These are phyloP conservation scores for Aspergillus uvarum DNA, from an alignment of 2,329 filamentous ascomycete species.

Conservation along the genomic window DNA sequence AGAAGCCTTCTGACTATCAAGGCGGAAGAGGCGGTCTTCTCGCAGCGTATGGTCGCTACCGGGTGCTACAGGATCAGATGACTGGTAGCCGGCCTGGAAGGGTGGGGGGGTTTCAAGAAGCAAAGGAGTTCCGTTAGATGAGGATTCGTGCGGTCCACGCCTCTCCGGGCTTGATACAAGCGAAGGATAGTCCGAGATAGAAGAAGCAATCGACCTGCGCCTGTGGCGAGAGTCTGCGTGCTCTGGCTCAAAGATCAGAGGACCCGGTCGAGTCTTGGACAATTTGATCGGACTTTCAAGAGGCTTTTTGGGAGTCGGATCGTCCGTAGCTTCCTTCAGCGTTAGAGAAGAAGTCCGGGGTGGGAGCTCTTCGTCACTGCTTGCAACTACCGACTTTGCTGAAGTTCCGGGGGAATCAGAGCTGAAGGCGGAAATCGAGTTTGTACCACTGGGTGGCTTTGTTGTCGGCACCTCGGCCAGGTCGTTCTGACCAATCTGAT, in stretches of 20 bases:
- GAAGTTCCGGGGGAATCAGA: background rate
- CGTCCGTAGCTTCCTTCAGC: slow-evolving; percentile 9
- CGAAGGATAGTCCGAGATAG: slow-evolving; percentile 34
- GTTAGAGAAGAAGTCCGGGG: background rate
- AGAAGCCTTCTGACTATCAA: slow-evolving; percentile 28
- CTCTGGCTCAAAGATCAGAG: slow-evolving; percentile 22
- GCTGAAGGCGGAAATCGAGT: background rate
- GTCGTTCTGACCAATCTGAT: background rate
- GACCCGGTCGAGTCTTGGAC: slow-evolving; percentile 25
- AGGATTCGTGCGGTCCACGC: slow-evolving; percentile 27
- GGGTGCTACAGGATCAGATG: slow-evolving; percentile 19
- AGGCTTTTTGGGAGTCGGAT: slow-evolving; percentile 22
- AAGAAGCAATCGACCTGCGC: slow-evolving; percentile 33
- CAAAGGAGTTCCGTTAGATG: slow-evolving; percentile 28
- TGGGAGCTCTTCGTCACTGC: background rate
- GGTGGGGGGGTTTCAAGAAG: slow-evolving; percentile 27
- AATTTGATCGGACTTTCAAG: slow-evolving; percentile 38
- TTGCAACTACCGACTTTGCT: background rate
- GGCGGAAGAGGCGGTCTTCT: slow-evolving; percentile 30
- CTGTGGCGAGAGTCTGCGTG: slow-evolving; percentile 21
- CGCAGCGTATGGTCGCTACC: slow-evolving; percentile 31
- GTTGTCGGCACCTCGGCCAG: background rate
- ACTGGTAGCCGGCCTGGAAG: slow-evolving; percentile 20
- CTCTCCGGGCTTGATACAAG: slow-evolving; percentile 32
- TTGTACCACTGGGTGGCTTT: background rate